Percentiles rank a stretch among this genome's conserved stretches.
phyloP scores from a whole-genome alignment of 208 protist genomes.

The Porcisia hertigi region DNA sequence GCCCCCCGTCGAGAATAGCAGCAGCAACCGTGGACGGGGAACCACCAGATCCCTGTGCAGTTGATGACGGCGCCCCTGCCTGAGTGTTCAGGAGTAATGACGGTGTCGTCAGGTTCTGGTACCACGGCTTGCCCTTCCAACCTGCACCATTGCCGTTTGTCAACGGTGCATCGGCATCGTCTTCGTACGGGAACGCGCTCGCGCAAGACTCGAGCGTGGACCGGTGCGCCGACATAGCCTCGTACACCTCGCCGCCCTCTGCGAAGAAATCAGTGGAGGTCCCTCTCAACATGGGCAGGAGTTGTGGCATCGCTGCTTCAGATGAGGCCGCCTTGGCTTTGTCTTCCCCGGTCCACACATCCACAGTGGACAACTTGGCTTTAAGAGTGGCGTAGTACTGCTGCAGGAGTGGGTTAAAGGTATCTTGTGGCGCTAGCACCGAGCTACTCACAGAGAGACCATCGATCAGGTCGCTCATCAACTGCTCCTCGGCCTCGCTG shows the following conservation, averaged over 20 bases:
- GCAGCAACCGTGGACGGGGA: constrained; percentile 8
- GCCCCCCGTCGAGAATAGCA: constrained; percentile 1
- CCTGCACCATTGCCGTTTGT: neutral
- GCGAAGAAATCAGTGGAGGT: constrained; percentile 47
- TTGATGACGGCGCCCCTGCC: neutral
- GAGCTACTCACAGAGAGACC: constrained; percentile 63
- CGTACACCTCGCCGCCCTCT: constrained; percentile 34
- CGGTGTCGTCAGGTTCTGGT: neutral
- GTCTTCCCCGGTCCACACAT: neutral
- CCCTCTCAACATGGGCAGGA: constrained; percentile 33
- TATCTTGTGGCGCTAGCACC: constrained; percentile 66
- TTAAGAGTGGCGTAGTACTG: constrained; percentile 84
- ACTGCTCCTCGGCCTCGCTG: constrained; percentile 48
- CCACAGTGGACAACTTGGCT: constrained; percentile 24
- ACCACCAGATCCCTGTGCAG: neutral
- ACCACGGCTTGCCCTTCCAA: constrained; percentile 2
- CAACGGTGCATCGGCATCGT: constrained; percentile 5
- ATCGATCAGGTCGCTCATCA: constrained; percentile 71
- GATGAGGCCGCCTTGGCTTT: neutral
- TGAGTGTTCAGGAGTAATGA: neutral
- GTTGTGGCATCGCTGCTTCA: constrained; percentile 7
- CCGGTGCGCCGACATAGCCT: constrained; percentile 15
- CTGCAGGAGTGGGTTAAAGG: constrained; percentile 88
- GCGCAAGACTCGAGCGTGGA: constrained; percentile 37
- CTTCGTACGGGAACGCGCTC: constrained; percentile 49